Evolutionary conservation across 2,329 filamentous ascomycete species (phyloP), one percentile per base, ranked within the genome.

Genomic region (Cladophialophora psammophila): DNA sequence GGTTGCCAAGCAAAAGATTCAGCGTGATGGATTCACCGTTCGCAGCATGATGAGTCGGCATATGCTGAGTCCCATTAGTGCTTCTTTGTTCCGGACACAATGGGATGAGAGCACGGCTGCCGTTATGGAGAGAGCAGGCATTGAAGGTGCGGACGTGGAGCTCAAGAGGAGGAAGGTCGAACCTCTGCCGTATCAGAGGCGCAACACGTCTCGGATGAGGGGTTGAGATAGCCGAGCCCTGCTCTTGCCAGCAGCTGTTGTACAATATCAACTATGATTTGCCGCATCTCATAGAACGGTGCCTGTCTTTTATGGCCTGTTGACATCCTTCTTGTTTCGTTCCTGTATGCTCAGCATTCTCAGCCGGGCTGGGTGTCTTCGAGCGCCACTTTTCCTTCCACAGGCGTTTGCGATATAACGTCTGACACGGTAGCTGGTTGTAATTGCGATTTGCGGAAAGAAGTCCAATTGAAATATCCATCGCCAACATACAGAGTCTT

Each of bases 61-160:
- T 77, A 80, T 82, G 65, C 82, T 95, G 68, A 85, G 83, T 66
- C 87, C 94, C 7, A 88, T 97, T 66, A 94, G 94, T 52, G 91
- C 93, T 74, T 92, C 89, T 76, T 82, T 99, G 74, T 99, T 98
- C 88, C 89, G 95, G 72, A 90, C 88, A 67, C 82, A 91, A 71
- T 98, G 94, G 92, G 95, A 99, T 78, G 91, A 95, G 67, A 88
- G 87, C 74, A 99, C 92, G 61, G 88, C 87, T n/a, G 88, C 83
- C 59, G 92, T 99, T 70, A 97, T 99, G 94, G 84, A 88, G 76
- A 87, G 91, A 74, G 87, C 91, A 73, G 88, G 87, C 67, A 84
- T 96, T 69, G 85, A 88, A 34, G 93, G 93, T 56, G 88, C 89
- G 66, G 90, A 96, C 75, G 78, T 97, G 70, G 92, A 97, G 82